Conservation (phyloP, 2,329 filamentous ascomycete genomes). For the Fusarium staphyleae region DNA sequence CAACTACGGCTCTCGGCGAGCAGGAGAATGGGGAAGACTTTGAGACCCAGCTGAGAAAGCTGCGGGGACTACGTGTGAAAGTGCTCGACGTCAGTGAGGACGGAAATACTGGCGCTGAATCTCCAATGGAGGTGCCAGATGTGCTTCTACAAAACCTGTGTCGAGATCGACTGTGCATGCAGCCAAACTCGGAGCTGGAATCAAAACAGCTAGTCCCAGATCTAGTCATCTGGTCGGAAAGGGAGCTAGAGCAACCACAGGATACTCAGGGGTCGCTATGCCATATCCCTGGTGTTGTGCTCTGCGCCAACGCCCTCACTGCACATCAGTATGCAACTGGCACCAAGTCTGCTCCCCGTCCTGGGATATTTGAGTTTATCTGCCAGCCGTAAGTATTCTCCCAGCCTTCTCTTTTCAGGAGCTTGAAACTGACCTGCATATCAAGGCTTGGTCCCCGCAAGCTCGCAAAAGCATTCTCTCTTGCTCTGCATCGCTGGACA, state of each 20-base stretch:
- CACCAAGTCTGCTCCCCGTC: slow-evolving; percentile 18
- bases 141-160: slow-evolving; percentile 16
- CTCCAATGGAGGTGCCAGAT: slow-evolving; percentile 1
- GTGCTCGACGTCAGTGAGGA: slow-evolving; percentile 9
- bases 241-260: slow-evolving; percentile 2
- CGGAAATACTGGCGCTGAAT: neutral
- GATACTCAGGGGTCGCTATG: neutral
- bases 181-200: slow-evolving; percentile 21
- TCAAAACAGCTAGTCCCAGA: slow-evolving; percentile 33
- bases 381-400: slow-evolving; percentile 47
- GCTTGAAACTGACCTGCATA: neutral
- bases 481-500: slow-evolving; percentile 41
- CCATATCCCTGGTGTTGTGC: slow-evolving; percentile 41
- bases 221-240: slow-evolving; percentile 38
- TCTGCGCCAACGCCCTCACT: slow-evolving; percentile 45
- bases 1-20: neutral
- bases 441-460: slow-evolving; percentile 49
- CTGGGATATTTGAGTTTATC: slow-evolving; percentile 47
- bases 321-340: slow-evolving; percentile 41
- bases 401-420: accelerated
- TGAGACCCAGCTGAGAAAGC: slow-evolving; percentile 36
- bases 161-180: slow-evolving; percentile 26
- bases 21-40: slow-evolving; percentile 40
- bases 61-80: slow-evolving; percentile 43
- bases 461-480: slow-evolving; percentile 44